Evolutionary conservation across 2,329 filamentous ascomycete species (phyloP).

Genomic region (Metarhizium sp.): DNA sequence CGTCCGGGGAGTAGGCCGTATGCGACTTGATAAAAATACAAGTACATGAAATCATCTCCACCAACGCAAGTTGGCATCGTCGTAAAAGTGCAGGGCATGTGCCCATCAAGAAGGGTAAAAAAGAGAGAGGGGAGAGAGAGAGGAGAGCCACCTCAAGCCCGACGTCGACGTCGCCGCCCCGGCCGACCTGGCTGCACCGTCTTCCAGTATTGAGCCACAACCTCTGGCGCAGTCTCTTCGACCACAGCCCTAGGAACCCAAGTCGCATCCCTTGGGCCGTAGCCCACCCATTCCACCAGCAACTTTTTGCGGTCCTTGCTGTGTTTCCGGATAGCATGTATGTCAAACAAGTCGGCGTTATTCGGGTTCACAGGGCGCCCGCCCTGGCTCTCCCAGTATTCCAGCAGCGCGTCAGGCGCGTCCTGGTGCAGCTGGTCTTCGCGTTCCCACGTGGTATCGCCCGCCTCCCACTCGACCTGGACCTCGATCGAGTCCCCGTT

Average conservation of each 20-base stretch:
- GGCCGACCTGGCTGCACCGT: neutral
- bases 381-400: slow-evolving; percentile 20
- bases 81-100: too few species aligned
- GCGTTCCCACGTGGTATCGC: slow-evolving; percentile 23
- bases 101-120: too few species aligned
- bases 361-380: slow-evolving; percentile 23
- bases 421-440: slow-evolving; percentile 24
- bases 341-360: slow-evolving; percentile 20
- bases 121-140: too few species aligned
- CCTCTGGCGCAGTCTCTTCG: slow-evolving; percentile 15
- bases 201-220: slow-evolving; percentile 20
- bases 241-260: slow-evolving; percentile 20
- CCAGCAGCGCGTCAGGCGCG: slow-evolving; percentile 19
- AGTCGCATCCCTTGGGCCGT: slow-evolving; percentile 15
- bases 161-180: neutral
- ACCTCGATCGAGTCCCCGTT: slow-evolving; percentile 18
- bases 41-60: neutral
- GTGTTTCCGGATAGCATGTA: slow-evolving; percentile 24
- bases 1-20: neutral
- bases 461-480: slow-evolving; percentile 20
- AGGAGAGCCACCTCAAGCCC: neutral
- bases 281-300: slow-evolving; percentile 28
- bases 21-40: neutral
- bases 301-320: slow-evolving; percentile 17
- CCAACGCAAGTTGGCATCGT: neutral